Conservation (phyloP, 1,139 yeast genomes). For the Trichomonascaceae sp. region DNA sequence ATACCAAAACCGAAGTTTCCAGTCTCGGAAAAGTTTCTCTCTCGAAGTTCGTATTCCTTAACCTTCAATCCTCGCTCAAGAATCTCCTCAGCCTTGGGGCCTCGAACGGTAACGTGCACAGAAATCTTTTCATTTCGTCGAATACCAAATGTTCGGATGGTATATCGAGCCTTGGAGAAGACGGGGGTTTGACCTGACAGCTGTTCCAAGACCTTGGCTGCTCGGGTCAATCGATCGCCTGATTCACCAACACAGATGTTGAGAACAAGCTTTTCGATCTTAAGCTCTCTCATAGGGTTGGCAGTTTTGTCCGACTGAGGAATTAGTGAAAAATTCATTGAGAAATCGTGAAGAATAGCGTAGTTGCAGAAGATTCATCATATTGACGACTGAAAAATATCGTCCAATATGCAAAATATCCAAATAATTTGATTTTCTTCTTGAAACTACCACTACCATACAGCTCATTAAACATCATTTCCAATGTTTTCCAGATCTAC, state of each 20-base stretch:
- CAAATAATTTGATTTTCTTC: neutral
- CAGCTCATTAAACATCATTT: neutral
- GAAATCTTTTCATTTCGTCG: conserved; percentile 99
- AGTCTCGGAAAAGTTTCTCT: conserved; percentile 93
- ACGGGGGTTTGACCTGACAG: conserved; percentile 99
- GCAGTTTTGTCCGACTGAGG: conserved; percentile 34
- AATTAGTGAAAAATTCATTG: neutral
- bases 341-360: no score
- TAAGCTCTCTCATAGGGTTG: conserved; percentile 96
- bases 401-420: neutral
- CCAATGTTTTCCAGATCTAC: conserved; percentile 6
- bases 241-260: conserved; percentile 99
- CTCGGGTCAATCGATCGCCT: conserved; percentile 99
- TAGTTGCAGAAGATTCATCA: neutral
- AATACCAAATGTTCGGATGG: conserved; percentile 99
- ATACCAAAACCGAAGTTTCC: conserved; percentile 99
- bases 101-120: conserved; percentile 99
- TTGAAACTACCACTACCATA: neutral
- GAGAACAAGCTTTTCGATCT: conserved; percentile 98
- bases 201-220: conserved; percentile 99
- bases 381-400: no score
- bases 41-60: conserved; percentile 96
- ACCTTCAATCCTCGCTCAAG: conserved; percentile 99
- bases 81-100: conserved; percentile 99
- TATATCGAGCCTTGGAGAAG: conserved; percentile 99